phyloP scores from a whole-genome alignment of 768 basidiomycete species.

The Lactarius psammicola region DNA sequence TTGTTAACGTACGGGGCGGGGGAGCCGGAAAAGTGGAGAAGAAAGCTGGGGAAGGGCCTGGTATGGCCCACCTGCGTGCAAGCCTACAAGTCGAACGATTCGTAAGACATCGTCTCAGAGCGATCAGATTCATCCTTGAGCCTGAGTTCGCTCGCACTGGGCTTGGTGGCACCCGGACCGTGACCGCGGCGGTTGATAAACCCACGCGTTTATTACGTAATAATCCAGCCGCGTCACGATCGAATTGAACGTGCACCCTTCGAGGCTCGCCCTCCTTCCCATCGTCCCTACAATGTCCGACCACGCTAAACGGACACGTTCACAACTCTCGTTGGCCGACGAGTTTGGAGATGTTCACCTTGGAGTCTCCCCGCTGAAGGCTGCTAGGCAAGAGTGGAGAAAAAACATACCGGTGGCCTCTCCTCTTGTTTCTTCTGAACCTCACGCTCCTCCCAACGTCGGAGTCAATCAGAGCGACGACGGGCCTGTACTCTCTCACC shows the following conservation, averaged over 20 bases:
- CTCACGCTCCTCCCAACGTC: not conserved
- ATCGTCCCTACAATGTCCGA: slow-evolving; percentile 15
- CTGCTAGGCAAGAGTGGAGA: slow-evolving; percentile 21
- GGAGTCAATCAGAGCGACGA: slow-evolving; percentile 13
- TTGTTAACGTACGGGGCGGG: slow-evolving; percentile 16
- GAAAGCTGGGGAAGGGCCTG: not conserved
- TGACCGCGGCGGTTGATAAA: not conserved
- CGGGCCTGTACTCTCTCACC: slow-evolving; percentile 14
- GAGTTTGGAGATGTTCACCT: slow-evolving; percentile 16
- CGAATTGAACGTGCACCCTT: not conserved
- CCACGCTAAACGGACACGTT: slow-evolving; percentile 27
- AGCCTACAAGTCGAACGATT: slow-evolving; percentile 1
- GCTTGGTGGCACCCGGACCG: not conserved
- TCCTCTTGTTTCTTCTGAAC: not conserved
- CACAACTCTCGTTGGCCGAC: slow-evolving; percentile 22
- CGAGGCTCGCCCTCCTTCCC: not conserved
- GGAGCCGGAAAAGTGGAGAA: slow-evolving; percentile 14
- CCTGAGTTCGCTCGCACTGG: not conserved
- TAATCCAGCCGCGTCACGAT: slow-evolving; percentile 2
- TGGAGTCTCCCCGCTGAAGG: slow-evolving; percentile 25
- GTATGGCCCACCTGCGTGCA: not conserved
- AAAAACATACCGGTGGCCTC: slow-evolving; percentile 3
- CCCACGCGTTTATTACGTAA: slow-evolving; percentile 16
- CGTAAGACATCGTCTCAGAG: slow-evolving; percentile 7
- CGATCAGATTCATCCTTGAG: slow-evolving; percentile 1